A percentile compares a stretch with the other conserved stretches of the same genome.
These are phyloP conservation scores for Xylaria hypoxylon DNA, from an alignment of 2,329 filamentous ascomycete genomes.

Conservation along the genomic window DNA sequence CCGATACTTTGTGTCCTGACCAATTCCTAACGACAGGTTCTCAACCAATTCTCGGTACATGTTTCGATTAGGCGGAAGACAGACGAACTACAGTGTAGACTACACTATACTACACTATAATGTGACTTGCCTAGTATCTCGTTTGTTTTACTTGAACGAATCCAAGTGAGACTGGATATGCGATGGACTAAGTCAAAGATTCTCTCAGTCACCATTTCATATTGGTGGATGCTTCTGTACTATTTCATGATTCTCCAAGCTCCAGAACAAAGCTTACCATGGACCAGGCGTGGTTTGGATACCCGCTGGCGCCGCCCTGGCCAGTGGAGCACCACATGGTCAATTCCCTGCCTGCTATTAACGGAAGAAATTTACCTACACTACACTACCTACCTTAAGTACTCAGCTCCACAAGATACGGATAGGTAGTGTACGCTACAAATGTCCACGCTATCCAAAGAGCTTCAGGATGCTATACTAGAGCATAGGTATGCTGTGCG, in stretches of 20 bases:
- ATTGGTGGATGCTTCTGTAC: background rate
- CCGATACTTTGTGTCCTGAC: slow-evolving; percentile 45
- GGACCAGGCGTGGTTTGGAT: background rate
- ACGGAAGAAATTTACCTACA: slow-evolving; percentile 11
- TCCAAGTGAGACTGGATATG: background rate
- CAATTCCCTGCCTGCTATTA: slow-evolving; percentile 23
- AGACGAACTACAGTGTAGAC: no score
- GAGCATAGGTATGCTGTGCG: background rate
- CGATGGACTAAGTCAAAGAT: background rate
- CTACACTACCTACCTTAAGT: background rate
- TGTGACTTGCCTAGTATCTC: background rate
- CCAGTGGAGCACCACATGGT: slow-evolving; percentile 30
- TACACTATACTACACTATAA: no score
- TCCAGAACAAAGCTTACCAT: background rate
- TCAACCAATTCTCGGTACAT: background rate
- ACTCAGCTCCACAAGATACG: background rate
- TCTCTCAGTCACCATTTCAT: background rate
- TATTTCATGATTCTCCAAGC: slow-evolving; percentile 1
- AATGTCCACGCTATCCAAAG: background rate
- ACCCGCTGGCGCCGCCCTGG: background rate
- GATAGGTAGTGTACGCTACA: background rate
- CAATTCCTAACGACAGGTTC: slow-evolving; percentile 1
- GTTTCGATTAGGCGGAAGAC: background rate
- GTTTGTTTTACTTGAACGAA: background rate
- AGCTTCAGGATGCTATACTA: background rate